A percentile compares a stretch with the other conserved stretches of the same genome.
phyloP scores from a whole-genome alignment of 805 yeast genomes.

The Metschnikowia picachoensis region DNA sequence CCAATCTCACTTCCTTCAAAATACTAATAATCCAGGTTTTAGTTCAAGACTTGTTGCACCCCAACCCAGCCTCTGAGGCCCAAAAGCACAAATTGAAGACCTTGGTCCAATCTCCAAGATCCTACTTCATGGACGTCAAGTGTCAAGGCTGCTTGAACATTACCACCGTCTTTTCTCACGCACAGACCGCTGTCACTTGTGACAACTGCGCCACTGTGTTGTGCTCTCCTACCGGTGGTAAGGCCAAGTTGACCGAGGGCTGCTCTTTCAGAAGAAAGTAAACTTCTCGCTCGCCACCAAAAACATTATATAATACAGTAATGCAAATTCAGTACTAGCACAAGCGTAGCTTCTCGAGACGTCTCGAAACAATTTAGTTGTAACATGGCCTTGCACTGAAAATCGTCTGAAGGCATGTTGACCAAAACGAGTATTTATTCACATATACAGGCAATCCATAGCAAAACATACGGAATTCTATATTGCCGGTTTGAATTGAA shows the following conservation, averaged over 20 bases:
- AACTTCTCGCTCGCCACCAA: constrained; percentile 7
- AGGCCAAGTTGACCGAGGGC: constrained; percentile 42
- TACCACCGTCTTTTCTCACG: constrained; percentile 41
- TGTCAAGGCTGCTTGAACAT: constrained; percentile 41
- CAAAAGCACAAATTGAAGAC: constrained; percentile 37
- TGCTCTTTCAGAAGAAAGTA: constrained; percentile 41
- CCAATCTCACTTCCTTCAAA: not conserved
- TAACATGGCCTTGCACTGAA: too few relatives aligned
- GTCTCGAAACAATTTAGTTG: too few relatives aligned
- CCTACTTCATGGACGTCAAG: constrained; percentile 41
- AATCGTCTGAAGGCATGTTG: too few relatives aligned
- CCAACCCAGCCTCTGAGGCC: constrained; percentile 36
- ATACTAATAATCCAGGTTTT: constrained; percentile 30
- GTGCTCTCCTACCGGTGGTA: constrained; percentile 42
- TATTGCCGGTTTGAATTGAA: too few relatives aligned
- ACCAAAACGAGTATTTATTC: too few relatives aligned
- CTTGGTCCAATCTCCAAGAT: constrained; percentile 40
- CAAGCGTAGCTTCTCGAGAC: not conserved
- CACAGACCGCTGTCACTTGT: constrained; percentile 42
- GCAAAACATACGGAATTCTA: too few relatives aligned
- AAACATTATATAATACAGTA: constrained; percentile 11
- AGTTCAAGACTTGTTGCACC: constrained; percentile 43
- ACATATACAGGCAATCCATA: too few relatives aligned
- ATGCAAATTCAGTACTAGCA: constrained; percentile 11
- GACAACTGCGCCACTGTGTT: constrained; percentile 39